phyloP scores from a whole-genome alignment of 257 asterid genomes.

The Solanum chiquidenum region DNA sequence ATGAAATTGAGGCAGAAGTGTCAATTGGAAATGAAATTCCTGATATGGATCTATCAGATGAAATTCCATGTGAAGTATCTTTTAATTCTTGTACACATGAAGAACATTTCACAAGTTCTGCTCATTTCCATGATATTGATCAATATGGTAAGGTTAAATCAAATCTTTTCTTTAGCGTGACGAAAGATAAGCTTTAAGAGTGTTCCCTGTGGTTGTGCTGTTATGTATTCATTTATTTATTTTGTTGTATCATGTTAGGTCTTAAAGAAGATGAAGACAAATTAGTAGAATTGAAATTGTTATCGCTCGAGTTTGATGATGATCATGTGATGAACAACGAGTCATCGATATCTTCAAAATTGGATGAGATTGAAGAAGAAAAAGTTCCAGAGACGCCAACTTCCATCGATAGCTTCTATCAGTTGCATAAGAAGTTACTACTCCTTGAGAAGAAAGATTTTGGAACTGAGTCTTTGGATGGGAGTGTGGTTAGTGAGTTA shows the following conservation, averaged over 20 bases:
- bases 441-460: conserved; percentile 62
- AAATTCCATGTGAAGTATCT: conserved; percentile 21
- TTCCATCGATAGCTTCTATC: conserved; percentile 46
- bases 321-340: conserved; percentile 15
- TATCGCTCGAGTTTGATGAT: conserved; percentile 20
- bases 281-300: conserved; percentile 20
- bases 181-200: conserved; percentile 17
- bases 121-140: conserved; percentile 10
- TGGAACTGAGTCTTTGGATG: conserved; percentile 70
- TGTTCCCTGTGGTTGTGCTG: conserved; percentile 8
- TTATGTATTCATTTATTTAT: conserved; percentile 11
- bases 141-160: conserved; percentile 34
- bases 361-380: conserved; percentile 56
- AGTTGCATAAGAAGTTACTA: conserved; percentile 50
- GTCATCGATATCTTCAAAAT: conserved; percentile 20
- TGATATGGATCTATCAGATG: conserved; percentile 61
- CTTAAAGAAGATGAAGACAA: conserved; percentile 27
- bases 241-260: conserved; percentile 20
- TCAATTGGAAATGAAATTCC: conserved; percentile 96
- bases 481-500: conserved; percentile 73
- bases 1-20: conserved; percentile 80
- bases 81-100: conserved; percentile 1
- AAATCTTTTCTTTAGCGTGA: conserved; percentile 15
- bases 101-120: conserved; percentile 28
- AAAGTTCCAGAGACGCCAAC: conserved; percentile 77